phyloP scores from a whole-genome alignment of 2,329 filamentous ascomycete species.

The Sphaerulina populicola region DNA sequence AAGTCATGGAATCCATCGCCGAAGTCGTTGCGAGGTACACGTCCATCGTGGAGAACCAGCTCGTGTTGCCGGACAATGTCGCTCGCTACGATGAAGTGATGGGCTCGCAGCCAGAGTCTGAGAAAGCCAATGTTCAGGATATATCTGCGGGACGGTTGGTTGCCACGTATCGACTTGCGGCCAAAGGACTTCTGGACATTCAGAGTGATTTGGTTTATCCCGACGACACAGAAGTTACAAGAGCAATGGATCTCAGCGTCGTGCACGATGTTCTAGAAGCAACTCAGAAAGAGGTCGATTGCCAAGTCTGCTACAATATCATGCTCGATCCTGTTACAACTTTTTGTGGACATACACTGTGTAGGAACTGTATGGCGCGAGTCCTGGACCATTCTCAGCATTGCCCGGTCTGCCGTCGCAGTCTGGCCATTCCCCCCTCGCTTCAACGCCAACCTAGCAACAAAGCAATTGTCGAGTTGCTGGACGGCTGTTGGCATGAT shows the following conservation, averaged over 20 bases:
- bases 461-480: conserved; percentile 52
- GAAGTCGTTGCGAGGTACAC: conserved; percentile 43
- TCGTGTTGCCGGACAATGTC: conserved; percentile 38
- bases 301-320: conserved; percentile 76
- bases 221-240: conserved; percentile 32
- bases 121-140: conserved; percentile 35
- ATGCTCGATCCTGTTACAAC: conserved; percentile 78
- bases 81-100: conserved; percentile 32
- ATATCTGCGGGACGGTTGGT: conserved; percentile 53
- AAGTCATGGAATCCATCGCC: conserved; percentile 56
- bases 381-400: conserved; percentile 67
- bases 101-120: conserved; percentile 28
- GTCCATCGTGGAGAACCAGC: conserved; percentile 29
- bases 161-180: conserved; percentile 59
- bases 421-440: conserved; percentile 48
- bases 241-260: conserved; percentile 41
- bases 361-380: conserved; percentile 66
- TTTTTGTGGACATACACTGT: conserved; percentile 82
- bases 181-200: conserved; percentile 53
- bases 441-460: conserved; percentile 51
- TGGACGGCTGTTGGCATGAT: conserved; percentile 61
- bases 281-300: conserved; percentile 66
- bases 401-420: conserved; percentile 72
- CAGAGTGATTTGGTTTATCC: conserved; percentile 27
- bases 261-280: conserved; percentile 54